phyloP scores from a whole-genome alignment of 139 green algal genomes.

The Micromonas commoda region DNA sequence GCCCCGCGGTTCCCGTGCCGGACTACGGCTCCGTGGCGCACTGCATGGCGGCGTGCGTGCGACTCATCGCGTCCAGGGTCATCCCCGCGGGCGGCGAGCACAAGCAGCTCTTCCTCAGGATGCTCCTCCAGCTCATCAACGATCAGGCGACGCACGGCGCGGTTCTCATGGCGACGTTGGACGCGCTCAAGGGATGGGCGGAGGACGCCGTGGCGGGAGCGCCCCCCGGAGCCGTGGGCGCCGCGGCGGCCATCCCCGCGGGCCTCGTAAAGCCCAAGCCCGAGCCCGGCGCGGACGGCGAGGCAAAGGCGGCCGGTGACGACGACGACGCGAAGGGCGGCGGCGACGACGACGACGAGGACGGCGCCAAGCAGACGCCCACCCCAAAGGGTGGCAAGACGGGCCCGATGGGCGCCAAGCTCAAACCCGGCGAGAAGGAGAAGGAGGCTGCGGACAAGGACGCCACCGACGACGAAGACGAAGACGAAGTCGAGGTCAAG shows the following conservation, averaged over 20 bases:
- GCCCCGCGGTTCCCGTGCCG: conserved; percentile 24
- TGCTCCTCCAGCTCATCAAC: conserved; percentile 67
- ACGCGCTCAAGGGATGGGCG: conserved; percentile 10
- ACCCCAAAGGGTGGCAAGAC: not conserved
- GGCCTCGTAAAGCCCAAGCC: conserved; percentile 31
- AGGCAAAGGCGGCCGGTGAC: not conserved
- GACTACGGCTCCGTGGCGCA: conserved; percentile 66
- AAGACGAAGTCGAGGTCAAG: not conserved
- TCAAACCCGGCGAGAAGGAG: conserved; percentile 25
- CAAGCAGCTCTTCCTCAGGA: conserved; percentile 68
- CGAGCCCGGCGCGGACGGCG: no score
- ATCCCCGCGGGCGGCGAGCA: conserved; percentile 51
- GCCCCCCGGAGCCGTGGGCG: not conserved
- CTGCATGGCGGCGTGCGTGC: conserved; percentile 54
- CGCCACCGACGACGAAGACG: conserved; percentile 3
- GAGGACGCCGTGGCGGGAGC: conserved; percentile 1
- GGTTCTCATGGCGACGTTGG: conserved; percentile 20
- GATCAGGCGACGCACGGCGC: conserved; percentile 34
- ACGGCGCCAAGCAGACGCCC: not conserved
- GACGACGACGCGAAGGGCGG: not conserved
- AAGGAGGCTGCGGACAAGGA: conserved; percentile 32
- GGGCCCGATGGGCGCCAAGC: not conserved
- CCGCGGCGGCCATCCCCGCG: not conserved
- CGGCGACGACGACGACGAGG: not conserved
- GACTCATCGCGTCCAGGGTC: conserved; percentile 42